These are phyloP conservation scores for Diaporthe velutina DNA, from an alignment of 2,329 filamentous ascomycete genomes.

Conservation along the genomic window DNA sequence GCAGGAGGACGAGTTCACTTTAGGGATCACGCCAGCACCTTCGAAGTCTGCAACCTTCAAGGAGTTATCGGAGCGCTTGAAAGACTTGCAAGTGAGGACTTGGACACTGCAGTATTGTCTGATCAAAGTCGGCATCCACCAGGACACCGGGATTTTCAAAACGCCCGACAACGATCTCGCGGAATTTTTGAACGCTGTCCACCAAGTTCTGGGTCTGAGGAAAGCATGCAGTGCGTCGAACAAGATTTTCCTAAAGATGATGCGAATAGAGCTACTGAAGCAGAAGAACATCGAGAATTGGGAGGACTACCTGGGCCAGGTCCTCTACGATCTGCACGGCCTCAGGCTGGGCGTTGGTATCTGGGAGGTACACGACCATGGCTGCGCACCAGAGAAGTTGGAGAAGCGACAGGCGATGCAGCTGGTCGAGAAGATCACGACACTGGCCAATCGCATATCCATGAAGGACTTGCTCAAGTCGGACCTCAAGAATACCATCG, in stretches of 20 bases:
- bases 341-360: slow-evolving; percentile 79
- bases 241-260: slow-evolving; percentile 89
- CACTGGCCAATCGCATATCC: slow-evolving; percentile 84
- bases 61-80: slow-evolving; percentile 75
- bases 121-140: slow-evolving; percentile 79
- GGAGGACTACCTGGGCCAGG: slow-evolving; percentile 88
- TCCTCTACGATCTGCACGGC: slow-evolving; percentile 86
- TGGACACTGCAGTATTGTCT: slow-evolving; percentile 92
- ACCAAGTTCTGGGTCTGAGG: slow-evolving; percentile 86
- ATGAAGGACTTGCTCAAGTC: slow-evolving; percentile 94
- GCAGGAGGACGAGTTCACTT: slow-evolving; percentile 86
- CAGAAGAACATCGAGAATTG: slow-evolving; percentile 83
- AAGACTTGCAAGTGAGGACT: slow-evolving; percentile 87
- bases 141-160: slow-evolving; percentile 74
- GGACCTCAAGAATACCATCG: slow-evolving; percentile 89
- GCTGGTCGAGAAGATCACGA: slow-evolving; percentile 86
- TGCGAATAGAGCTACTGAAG: slow-evolving; percentile 86
- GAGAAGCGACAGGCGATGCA: slow-evolving; percentile 85
- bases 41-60: slow-evolving; percentile 68
- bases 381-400: slow-evolving; percentile 80
- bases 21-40: slow-evolving; percentile 77
- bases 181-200: slow-evolving; percentile 83
- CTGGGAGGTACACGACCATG: slow-evolving; percentile 81
- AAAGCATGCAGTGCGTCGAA: slow-evolving; percentile 88
- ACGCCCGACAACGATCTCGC: slow-evolving; percentile 79